Evolutionary conservation across 2,329 filamentous ascomycete species (phyloP).

Genomic region (Alternaria infectoria): DNA sequence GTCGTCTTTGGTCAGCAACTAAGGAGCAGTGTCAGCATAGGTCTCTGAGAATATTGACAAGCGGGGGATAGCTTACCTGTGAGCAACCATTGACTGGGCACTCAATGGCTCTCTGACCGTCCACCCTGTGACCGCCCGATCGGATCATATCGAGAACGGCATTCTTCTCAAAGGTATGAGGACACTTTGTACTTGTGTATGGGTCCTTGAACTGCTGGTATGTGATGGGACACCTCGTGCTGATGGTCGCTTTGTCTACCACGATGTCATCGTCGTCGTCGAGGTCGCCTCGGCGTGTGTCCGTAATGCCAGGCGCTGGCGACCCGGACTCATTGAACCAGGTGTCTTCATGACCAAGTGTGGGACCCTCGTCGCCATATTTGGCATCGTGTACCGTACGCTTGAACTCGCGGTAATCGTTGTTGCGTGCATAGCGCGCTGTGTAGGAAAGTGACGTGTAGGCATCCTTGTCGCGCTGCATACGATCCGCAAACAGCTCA

Average conservation of each 20-base stretch:
- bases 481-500: slow-evolving; percentile 46
- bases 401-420: slow-evolving; percentile 68
- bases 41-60: neutral
- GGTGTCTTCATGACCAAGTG: slow-evolving; percentile 62
- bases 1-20: slow-evolving; percentile 42
- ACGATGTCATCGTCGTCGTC: slow-evolving; percentile 71
- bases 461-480: slow-evolving; percentile 52
- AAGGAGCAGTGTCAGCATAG: slow-evolving; percentile 3
- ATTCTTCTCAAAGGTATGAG: slow-evolving; percentile 73
- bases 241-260: slow-evolving; percentile 67
- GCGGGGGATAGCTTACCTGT: slow-evolving; percentile 42
- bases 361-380: slow-evolving; percentile 60
- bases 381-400: slow-evolving; percentile 66
- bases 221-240: slow-evolving; percentile 73
- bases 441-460: slow-evolving; percentile 49
- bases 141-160: slow-evolving; percentile 65
- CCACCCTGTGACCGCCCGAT: slow-evolving; percentile 21
- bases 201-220: slow-evolving; percentile 69
- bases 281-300: slow-evolving; percentile 37
- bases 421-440: slow-evolving; percentile 63
- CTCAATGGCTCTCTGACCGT: slow-evolving; percentile 48
- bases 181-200: slow-evolving; percentile 70
- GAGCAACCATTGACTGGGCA: slow-evolving; percentile 72
- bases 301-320: slow-evolving; percentile 51
- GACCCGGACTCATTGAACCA: slow-evolving; percentile 66